phyloP scores from a whole-genome alignment of 169 alveolate genomes.

The Plasmodium blacklocki region DNA sequence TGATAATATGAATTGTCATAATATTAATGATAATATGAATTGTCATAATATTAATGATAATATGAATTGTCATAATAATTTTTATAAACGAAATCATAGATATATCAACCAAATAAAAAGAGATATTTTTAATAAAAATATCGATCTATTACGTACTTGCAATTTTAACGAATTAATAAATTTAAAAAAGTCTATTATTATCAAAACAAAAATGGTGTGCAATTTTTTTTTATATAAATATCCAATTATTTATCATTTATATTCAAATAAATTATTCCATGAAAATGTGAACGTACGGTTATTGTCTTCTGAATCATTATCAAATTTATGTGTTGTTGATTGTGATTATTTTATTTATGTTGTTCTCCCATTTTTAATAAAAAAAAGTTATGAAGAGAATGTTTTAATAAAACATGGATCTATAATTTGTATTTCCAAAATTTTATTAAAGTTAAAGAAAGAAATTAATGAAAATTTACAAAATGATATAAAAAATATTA shows the following conservation, averaged over 20 bases:
- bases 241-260: conserved; percentile 70
- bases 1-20: background rate
- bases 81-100: conserved; percentile 3
- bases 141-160: conserved; percentile 52
- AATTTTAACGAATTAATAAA: conserved; percentile 55
- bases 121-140: conserved; percentile 37
- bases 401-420: conserved; percentile 60
- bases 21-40: too few species aligned
- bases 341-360: conserved; percentile 34
- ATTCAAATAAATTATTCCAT: conserved; percentile 51
- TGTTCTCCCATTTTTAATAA: conserved; percentile 70
- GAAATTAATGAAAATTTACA: conserved; percentile 53
- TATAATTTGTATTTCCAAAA: conserved; percentile 60
- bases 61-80: background rate
- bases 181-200: conserved; percentile 55
- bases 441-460: conserved; percentile 36
- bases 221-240: conserved; percentile 56
- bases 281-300: conserved; percentile 51
- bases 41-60: too few species aligned
- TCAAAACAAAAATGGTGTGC: conserved; percentile 53
- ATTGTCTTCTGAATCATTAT: conserved; percentile 60
- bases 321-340: conserved; percentile 27
- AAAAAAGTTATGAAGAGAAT: conserved; percentile 72
- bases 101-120: conserved; percentile 15
- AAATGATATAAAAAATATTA: conserved; percentile 63